These are phyloP conservation scores for Cornus florida DNA, from an alignment of 148 eudicot species.

Conservation along the genomic window DNA sequence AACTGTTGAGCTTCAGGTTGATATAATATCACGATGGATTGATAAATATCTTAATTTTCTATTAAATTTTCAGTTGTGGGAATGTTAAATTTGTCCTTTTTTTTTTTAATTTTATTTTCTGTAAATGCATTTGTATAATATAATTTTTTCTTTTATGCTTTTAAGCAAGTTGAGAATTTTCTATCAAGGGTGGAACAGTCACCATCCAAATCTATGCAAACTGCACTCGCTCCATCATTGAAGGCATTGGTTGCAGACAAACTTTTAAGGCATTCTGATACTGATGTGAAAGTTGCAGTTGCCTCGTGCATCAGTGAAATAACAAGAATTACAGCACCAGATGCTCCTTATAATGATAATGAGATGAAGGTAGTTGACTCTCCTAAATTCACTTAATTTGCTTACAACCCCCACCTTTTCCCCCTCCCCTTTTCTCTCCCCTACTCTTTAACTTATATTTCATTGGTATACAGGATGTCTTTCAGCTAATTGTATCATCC, in stretches of 20 bases:
- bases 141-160: constrained; percentile 12
- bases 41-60: neutral
- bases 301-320: constrained; percentile 98
- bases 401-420: too few relatives aligned
- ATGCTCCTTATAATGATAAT: constrained; percentile 88
- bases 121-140: neutral
- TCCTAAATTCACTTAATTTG: neutral
- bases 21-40: neutral
- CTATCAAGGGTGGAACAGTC: constrained; percentile 84
- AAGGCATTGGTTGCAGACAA: constrained; percentile 63
- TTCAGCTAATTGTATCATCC: constrained; percentile 84
- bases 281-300: constrained; percentile 79
- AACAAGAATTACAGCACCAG: constrained; percentile 97
- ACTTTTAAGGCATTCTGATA: constrained; percentile 62
- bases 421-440: neutral
- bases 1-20: neutral
- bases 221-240: constrained; percentile 66
- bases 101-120: neutral
- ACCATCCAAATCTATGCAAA: constrained; percentile 69
- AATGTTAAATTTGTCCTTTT: neutral
- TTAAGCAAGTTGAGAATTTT: constrained; percentile 56
- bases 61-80: neutral
- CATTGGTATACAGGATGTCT: constrained; percentile 55
- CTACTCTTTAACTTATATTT: constrained; percentile 6
- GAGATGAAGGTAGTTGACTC: constrained; percentile 68